Percentiles rank a stretch among this genome's conserved stretches.
Conservation (phyloP, 352 stramenopile species). For the Thalassiosira ordinaria region DNA sequence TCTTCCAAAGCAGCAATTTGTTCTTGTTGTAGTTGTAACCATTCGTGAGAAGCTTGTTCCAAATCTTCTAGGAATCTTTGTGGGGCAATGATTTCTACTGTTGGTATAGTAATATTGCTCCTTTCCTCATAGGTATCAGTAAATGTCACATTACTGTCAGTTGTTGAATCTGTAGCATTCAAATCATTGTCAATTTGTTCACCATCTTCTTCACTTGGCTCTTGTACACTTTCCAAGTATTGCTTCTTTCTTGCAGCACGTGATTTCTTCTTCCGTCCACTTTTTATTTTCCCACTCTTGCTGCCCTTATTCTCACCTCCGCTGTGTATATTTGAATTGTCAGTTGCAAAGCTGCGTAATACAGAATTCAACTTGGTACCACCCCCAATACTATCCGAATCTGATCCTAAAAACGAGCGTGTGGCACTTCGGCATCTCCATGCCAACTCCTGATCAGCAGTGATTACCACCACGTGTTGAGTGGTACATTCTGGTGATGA, state of each 20-base stretch:
- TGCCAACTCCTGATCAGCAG: slow-evolving; percentile 48
- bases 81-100: slow-evolving; percentile 41
- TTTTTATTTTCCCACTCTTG: background rate
- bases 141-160: no score
- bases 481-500: slow-evolving; percentile 6
- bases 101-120: slow-evolving; percentile 13
- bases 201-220: slow-evolving; percentile 20
- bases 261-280: slow-evolving; percentile 11
- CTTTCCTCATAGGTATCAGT: no score
- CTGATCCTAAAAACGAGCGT: background rate
- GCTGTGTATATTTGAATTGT: slow-evolving; percentile 8
- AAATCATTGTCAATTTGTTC: no score
- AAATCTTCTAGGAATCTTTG: slow-evolving; percentile 53
- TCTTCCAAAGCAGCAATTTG: no score
- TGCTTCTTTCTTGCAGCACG: slow-evolving; percentile 15
- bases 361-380: slow-evolving; percentile 23
- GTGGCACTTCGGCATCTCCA: slow-evolving; percentile 40
- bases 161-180: no score
- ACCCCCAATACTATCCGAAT: no score
- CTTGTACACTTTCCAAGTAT: slow-evolving; percentile 13
- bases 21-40: slow-evolving; percentile 27
- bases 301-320: slow-evolving; percentile 8
- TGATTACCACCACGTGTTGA: slow-evolving; percentile 51
- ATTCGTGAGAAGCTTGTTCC: slow-evolving; percentile 46
- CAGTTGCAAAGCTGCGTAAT: slow-evolving; percentile 4